phyloP scores from a whole-genome alignment of 768 basidiomycete genomes.

The Rhizopogon roseolus region DNA sequence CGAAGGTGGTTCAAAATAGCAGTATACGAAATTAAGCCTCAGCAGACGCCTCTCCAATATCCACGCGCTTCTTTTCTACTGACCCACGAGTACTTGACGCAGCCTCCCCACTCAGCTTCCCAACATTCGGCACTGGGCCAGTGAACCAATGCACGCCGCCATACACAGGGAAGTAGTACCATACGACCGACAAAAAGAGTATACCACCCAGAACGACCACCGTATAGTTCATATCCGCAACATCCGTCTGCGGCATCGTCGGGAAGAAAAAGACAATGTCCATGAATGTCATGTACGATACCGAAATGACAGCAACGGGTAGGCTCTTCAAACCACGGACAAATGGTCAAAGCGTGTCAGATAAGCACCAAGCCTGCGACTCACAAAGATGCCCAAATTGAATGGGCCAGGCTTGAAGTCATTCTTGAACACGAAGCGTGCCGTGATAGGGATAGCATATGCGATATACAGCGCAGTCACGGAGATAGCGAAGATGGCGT shows the following conservation, averaged over 20 bases:
- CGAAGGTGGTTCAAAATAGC: too few species aligned
- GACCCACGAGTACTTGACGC: too few species aligned
- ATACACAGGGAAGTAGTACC: constrained; percentile 60
- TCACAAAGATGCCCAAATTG: constrained; percentile 37
- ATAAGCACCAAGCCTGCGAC: constrained; percentile 12
- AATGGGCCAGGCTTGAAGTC: constrained; percentile 45
- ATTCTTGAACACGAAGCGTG: constrained; percentile 43
- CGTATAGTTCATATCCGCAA: constrained; percentile 59
- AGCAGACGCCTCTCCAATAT: too few species aligned
- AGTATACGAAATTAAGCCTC: too few species aligned
- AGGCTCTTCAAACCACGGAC: constrained; percentile 35
- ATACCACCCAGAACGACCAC: constrained; percentile 55
- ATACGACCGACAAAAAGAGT: constrained; percentile 42
- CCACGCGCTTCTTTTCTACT: too few species aligned
- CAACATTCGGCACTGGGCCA: constrained; percentile 50
- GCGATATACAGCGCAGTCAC: constrained; percentile 43
- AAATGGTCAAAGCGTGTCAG: constrained; percentile 4
- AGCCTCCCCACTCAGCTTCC: not conserved
- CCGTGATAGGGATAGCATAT: constrained; percentile 46
- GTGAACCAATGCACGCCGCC: constrained; percentile 66
- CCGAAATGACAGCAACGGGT: constrained; percentile 50
- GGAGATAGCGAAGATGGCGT: constrained; percentile 50
- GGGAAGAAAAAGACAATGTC: constrained; percentile 62
- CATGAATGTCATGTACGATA: constrained; percentile 65
- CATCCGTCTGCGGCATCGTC: constrained; percentile 38